Evolutionary conservation across 108 stramenopile genomes (phyloP).

Genomic region (Cyclostephanos invisitatus): DNA sequence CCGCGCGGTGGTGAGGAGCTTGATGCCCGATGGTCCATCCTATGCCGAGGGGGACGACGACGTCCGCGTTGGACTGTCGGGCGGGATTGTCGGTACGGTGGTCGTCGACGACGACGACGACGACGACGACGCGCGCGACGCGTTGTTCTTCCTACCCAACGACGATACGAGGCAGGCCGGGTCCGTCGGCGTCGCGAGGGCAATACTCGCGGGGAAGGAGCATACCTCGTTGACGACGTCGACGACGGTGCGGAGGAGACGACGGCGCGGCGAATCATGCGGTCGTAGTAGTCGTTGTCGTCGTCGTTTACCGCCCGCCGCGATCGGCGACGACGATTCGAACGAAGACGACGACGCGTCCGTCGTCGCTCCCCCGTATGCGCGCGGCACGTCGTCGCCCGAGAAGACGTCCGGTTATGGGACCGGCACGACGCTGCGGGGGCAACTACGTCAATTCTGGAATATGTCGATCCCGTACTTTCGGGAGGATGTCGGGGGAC

Average conservation of each 20-base stretch:
- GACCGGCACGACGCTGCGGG: conserved; percentile 7
- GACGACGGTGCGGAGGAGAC: neutral
- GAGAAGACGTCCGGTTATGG: neutral
- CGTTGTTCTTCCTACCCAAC: neutral
- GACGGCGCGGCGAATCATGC: neutral
- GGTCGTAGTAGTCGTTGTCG: no score
- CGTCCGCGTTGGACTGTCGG: neutral
- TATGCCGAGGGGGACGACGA: neutral
- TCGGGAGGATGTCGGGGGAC: conserved; percentile 35
- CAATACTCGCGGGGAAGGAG: neutral
- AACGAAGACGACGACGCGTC: neutral
- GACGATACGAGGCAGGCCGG: neutral
- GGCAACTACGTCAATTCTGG: conserved; percentile 40
- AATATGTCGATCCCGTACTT: conserved; percentile 59
- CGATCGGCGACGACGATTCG: neutral
- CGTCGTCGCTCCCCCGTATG: neutral
- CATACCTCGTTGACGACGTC: neutral
- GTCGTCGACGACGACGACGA: neutral
- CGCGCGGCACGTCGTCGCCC: no score
- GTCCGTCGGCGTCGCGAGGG: neutral
- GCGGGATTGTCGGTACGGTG: neutral
- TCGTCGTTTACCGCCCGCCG: neutral
- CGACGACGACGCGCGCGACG: no score
- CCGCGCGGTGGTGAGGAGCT: neutral
- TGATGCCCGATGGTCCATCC: neutral